Evolutionary conservation across 2,329 filamentous ascomycete genomes (phyloP), one percentile per base, ranked within the genome.

Genomic region (Penicillium sp.): DNA sequence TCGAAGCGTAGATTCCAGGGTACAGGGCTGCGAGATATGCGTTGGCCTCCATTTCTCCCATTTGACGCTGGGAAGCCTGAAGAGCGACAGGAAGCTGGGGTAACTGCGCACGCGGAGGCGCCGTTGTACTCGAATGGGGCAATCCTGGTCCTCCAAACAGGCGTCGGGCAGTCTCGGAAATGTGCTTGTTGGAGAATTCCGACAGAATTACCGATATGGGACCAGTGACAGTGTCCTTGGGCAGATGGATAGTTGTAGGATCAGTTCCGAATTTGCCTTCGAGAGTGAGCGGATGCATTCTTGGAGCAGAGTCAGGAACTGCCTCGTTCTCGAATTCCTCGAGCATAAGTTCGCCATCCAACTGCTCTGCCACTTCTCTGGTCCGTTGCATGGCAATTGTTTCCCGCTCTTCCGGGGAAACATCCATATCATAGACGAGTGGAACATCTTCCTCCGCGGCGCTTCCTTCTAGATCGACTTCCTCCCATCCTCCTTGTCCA

Each of bases 81-180:
- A 87, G 70, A 0, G 82, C 77, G 47, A 87, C 84, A 0, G 85
- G 79, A 56, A 82, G 78, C 69, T 86, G 84, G 34, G 81, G 77
- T 62, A 81, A 76, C 23, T 73, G 76, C 60, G 72, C 70, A n/a
- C 65, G 72, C 2, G 80, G 78, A 33, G 77, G 75, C 0, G 89
- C 87, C 2, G 89, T 92, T 1, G 87, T 83, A 0, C 89, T 86
- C 2, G 91, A 95, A 68, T 88, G 82, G 3, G 92, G 92, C 16
- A 97, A 78, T 0, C 87, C 85, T 4, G 76, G 75, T 0, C 93
- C 93, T 43, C 92, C 93, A 70, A 96, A 93, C 0, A 85, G 81
- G 43, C 81, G 83, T 63, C 90, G 85, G 0, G 92, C 90, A 1
- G 88, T 82, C 55, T 88, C 82, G 34, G 82, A 81, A 33, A 97